phyloP scores from a whole-genome alignment of 164 flowering plant genomes.

The Berberis vulgaris region DNA sequence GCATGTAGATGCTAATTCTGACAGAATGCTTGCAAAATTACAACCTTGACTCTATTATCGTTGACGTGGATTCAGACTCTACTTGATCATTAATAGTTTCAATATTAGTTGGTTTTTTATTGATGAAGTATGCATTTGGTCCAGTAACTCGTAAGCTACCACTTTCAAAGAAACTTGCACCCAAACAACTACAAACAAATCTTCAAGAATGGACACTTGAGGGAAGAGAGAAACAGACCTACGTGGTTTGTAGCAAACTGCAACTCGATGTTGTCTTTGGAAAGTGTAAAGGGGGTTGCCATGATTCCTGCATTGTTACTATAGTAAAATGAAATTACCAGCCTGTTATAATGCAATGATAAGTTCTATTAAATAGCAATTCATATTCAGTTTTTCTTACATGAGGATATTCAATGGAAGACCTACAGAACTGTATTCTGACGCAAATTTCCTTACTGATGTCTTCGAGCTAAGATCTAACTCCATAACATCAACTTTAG shows the following conservation, averaged over 20 bases:
- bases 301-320: slow-evolving; percentile 84
- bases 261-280: slow-evolving; percentile 56
- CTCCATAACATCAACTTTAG: slow-evolving; percentile 71
- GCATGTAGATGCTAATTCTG: no score
- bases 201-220: no score
- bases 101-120: no score
- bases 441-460: slow-evolving; percentile 61
- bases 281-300: slow-evolving; percentile 52
- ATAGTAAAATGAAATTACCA: not conserved
- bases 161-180: no score
- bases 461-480: slow-evolving; percentile 65
- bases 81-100: no score
- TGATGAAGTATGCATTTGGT: no score
- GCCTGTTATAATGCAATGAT: not conserved
- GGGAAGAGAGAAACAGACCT: slow-evolving; percentile 18
- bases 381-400: slow-evolving; percentile 28
- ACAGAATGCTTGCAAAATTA: no score
- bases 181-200: no score
- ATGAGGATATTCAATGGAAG: slow-evolving; percentile 63
- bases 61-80: no score
- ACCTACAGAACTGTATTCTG: slow-evolving; percentile 37
- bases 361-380: not conserved
- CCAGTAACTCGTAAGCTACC: no score
- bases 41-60: no score
- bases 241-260: slow-evolving; percentile 78